Evolutionary conservation across 192 early-diverging fungal genomes (phyloP).

Genomic region (Coemansia sp.): DNA sequence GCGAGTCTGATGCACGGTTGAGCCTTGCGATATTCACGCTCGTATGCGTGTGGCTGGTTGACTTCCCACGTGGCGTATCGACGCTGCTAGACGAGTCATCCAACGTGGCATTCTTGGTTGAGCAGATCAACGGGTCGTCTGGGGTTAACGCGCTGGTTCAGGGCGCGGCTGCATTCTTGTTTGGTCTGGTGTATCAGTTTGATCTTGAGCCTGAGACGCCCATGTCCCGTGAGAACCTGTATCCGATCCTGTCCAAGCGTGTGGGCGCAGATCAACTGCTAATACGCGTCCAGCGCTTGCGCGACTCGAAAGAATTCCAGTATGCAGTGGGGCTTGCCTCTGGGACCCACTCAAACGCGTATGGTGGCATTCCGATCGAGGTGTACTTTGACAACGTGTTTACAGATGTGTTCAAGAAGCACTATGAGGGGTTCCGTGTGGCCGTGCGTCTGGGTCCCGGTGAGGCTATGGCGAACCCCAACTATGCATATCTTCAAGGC

Average conservation of each 20-base stretch:
- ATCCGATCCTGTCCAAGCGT: conserved; percentile 81
- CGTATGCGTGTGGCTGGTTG: conserved; percentile 84
- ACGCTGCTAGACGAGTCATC: conserved; percentile 86
- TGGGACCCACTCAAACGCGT: conserved; percentile 62
- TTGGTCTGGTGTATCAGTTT: conserved; percentile 86
- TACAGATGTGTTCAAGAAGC: conserved; percentile 80
- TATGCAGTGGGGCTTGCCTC: conserved; percentile 65
- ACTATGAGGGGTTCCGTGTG: conserved; percentile 63
- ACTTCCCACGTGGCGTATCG: conserved; percentile 74
- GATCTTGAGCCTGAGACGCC: conserved; percentile 78
- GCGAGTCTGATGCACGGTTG: conserved; percentile 66
- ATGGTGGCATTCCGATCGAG: conserved; percentile 60
- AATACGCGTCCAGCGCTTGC: conserved; percentile 78
- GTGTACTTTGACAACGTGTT: conserved; percentile 83
- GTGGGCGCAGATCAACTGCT: conserved; percentile 86
- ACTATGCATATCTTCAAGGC: conserved; percentile 38
- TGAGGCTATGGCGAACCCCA: conserved; percentile 32
- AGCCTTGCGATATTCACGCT: conserved; percentile 76
- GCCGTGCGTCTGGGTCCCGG: conserved; percentile 27
- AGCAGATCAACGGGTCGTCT: conserved; percentile 85
- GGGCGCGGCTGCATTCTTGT: conserved; percentile 83
- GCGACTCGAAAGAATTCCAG: conserved; percentile 81
- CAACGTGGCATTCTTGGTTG: conserved; percentile 89
- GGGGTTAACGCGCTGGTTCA: conserved; percentile 84
- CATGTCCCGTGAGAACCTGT: conserved; percentile 68